Conservation (phyloP, 179 eudicot species). For the Actinidia polygama region DNA sequence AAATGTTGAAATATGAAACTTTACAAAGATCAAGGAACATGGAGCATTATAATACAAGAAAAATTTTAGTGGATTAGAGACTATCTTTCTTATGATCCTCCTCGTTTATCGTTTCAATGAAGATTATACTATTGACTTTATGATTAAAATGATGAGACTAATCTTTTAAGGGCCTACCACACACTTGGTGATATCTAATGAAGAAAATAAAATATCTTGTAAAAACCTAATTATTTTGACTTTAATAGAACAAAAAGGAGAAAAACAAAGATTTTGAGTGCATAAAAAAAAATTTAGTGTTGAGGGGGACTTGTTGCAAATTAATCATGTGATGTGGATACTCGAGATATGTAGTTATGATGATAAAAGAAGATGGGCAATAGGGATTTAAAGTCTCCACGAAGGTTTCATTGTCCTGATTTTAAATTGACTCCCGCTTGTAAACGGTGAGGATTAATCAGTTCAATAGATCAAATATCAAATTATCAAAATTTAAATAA, state of each 20-base stretch:
- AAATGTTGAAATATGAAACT: background rate
- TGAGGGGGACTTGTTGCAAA: background rate
- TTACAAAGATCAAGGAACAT: background rate
- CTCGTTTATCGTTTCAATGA: background rate
- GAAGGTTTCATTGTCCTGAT: too few species aligned
- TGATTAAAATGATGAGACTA: slow-evolving; percentile 2
- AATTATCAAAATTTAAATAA: too few species aligned
- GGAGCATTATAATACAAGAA: background rate
- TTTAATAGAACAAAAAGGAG: background rate
- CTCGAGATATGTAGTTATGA: too few species aligned
- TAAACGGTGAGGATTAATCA: too few species aligned
- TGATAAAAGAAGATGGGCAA: too few species aligned
- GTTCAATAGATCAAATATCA: too few species aligned
- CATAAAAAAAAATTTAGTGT: background rate
- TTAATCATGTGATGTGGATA: background rate
- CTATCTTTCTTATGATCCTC: background rate
- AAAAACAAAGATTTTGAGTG: background rate
- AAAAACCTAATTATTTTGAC: background rate
- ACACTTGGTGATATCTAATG: slow-evolving; percentile 2
- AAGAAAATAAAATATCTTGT: background rate
- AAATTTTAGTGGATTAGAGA: background rate
- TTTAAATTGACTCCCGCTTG: too few species aligned
- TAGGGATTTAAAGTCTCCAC: too few species aligned
- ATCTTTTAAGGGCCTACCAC: slow-evolving; percentile 12
- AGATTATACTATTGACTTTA: background rate